A percentile compares a stretch with the other conserved stretches of the same genome.
Conservation (phyloP, 345 rosid genomes). For the Euphorbia tirucalli region DNA sequence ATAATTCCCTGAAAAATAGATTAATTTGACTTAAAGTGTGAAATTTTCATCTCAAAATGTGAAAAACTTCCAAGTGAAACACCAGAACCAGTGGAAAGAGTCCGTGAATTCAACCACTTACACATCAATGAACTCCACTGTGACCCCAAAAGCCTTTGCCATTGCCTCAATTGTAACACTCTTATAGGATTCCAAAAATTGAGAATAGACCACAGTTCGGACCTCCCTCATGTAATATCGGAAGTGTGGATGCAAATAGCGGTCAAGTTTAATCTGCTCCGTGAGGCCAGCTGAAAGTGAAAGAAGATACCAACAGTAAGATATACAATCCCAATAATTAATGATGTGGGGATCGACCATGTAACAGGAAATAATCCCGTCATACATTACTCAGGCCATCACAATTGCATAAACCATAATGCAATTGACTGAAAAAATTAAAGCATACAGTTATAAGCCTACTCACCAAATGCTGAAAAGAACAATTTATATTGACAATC, state of each 20-base stretch:
- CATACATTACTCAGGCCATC: background rate
- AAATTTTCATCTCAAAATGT: background rate
- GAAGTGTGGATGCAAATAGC: conserved; percentile 88
- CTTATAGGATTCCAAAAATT: conserved; percentile 93
- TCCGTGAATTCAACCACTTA: conserved; percentile 41
- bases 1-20: conserved; percentile 71
- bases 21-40: background rate
- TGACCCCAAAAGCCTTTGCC: conserved; percentile 98
- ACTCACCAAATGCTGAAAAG: conserved; percentile 90
- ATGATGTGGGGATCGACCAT: background rate
- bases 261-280: conserved; percentile 83
- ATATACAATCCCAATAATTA: conserved; percentile 7
- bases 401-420: background rate
- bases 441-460: conserved; percentile 1
- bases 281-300: conserved; percentile 67
- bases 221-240: conserved; percentile 98
- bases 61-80: background rate
- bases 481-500: conserved; percentile 92
- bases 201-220: conserved; percentile 89
- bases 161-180: conserved; percentile 96
- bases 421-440: background rate
- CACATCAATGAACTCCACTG: conserved; percentile 89
- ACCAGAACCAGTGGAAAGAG: background rate
- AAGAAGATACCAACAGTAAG: conserved; percentile 13
- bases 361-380: background rate